Evolutionary conservation across 169 alveolate species (phyloP), one percentile per base, ranked within the genome.

Genomic region (Plasmodium malariae): DNA sequence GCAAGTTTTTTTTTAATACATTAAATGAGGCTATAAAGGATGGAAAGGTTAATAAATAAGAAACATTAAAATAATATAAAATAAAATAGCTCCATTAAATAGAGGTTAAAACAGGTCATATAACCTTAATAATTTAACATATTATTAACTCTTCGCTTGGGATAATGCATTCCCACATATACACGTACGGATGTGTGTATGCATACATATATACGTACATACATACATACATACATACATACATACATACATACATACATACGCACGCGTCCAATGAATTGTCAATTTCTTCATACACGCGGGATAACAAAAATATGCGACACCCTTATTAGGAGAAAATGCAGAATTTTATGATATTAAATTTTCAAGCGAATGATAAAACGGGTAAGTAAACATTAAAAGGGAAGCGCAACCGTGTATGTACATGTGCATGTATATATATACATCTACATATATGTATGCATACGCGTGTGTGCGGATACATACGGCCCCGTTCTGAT

Each of bases 1-100:
- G 49, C n/a, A 83, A 83, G 17, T 67, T 48, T 45, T 40, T 57
- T 57, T 65, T 83, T 40, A 59, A 51, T 24, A 51, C 91, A 7
- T 43, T 83, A 83, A 83, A 60, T 40, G 91, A 83, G 48, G 91
- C 91, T 36, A 83, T 83, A 34, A 49, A 67, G 67, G 49, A 63
- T 24, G 83, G 85, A 43, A 83, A 83, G 83, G 91, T 83, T 45
- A 9, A 36, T n/a, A 68, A 26, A 7, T 34, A 54, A 68, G 28
- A 57, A 28, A 65, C 48, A 83, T 32, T 0, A 65, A 34, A 65
- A 36, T 5, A 65, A 65, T 34, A 3, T n/a, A n/a, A n/a, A n/a
- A n/a, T n/a, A n/a, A n/a, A n/a, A n/a, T n/a, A n/a, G n/a, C n/a
- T n/a, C n/a, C n/a, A n/a, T n/a, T n/a, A n/a, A n/a, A n/a, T n/a